Evolutionary conservation across 2,329 filamentous ascomycete species (phyloP), one percentile per base, ranked within the genome.

Genomic region (Pseudocercospora crystallina): DNA sequence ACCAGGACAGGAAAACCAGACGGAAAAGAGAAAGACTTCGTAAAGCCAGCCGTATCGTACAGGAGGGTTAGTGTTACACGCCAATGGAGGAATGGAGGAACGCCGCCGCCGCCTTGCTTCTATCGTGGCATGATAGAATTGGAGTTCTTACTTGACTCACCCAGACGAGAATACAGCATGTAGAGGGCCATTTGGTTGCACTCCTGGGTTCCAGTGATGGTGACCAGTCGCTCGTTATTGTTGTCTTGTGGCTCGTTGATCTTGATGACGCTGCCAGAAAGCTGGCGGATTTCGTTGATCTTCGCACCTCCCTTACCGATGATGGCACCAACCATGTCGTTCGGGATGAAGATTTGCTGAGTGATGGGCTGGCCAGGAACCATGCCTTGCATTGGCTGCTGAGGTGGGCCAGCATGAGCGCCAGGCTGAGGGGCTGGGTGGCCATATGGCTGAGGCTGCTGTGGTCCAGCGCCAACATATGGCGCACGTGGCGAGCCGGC

Each of bases 121-220:
- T 65, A 67, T 54, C 64, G 52, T 26, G 61, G 62, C 64, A 66
- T 67, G 38, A 60, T 57, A 10, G 71, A 62, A 66, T 68, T 79
- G 76, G 62, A 64, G 45, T 69, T 68, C 53, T 67, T 67, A 53
- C 61, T 68, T 34, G 58, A 74, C 80, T 75, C 67, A 96, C 94
- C 94, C 71, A 99, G 87, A 80, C 94, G 84, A 53, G 90, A 95
- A 74, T 99, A 99, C 48, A 99, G 83, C 91, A 99, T 96, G 76
- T 97, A 99, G 49, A 99, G 76, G n/a, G 94, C 94, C 91, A 99
- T 97, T 67, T 96, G 89, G 75, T 99, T 99, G 78, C 90, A 96
- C 74, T 99, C 94, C 65, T 95, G 90, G 5, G 94, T 97, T 59
- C 94, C 94, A 2, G 94, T 96, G 62, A 99, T 95, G 12, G 94